phyloP scores from a whole-genome alignment of 1,284 basidiomycete genomes.

The Heliocybe sulcata region DNA sequence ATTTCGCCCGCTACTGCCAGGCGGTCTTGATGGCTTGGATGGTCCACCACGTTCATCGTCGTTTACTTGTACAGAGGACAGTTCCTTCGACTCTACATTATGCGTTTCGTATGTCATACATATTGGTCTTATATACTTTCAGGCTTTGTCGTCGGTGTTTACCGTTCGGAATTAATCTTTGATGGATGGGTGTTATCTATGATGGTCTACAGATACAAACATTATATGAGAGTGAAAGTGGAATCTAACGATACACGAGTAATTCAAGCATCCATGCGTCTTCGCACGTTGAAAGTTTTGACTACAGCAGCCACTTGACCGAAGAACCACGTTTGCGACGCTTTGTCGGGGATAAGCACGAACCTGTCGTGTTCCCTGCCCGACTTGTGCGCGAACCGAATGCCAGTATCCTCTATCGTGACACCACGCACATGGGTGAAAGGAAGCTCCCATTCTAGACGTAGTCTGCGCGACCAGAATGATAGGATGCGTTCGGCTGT shows the following conservation, averaged over 20 bases:
- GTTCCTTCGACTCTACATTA: neutral
- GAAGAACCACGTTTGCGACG: constrained; percentile 74
- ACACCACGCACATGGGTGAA: constrained; percentile 86
- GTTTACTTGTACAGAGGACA: no score
- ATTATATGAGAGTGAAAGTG: constrained; percentile 19
- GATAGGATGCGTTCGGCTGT: constrained; percentile 77
- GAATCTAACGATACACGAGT: constrained; percentile 20
- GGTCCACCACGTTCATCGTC: neutral
- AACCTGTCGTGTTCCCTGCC: constrained; percentile 70
- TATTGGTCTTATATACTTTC: neutral
- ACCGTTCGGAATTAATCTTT: neutral
- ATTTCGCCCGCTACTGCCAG: constrained; percentile 11
- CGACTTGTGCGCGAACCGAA: constrained; percentile 76
- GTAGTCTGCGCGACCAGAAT: constrained; percentile 82
- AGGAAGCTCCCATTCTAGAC: constrained; percentile 89
- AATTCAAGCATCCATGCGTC: constrained; percentile 54
- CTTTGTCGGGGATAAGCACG: constrained; percentile 68
- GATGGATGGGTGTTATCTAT: neutral
- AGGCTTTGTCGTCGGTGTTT: neutral
- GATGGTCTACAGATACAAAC: neutral
- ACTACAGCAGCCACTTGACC: constrained; percentile 66
- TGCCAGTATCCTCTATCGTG: constrained; percentile 83
- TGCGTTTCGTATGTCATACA: neutral
- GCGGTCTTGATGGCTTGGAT: neutral
- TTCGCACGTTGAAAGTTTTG: constrained; percentile 62